These are phyloP conservation scores for Pestalotiopsis sp. DNA, from an alignment of 2,329 filamentous ascomycete genomes.

Conservation along the genomic window DNA sequence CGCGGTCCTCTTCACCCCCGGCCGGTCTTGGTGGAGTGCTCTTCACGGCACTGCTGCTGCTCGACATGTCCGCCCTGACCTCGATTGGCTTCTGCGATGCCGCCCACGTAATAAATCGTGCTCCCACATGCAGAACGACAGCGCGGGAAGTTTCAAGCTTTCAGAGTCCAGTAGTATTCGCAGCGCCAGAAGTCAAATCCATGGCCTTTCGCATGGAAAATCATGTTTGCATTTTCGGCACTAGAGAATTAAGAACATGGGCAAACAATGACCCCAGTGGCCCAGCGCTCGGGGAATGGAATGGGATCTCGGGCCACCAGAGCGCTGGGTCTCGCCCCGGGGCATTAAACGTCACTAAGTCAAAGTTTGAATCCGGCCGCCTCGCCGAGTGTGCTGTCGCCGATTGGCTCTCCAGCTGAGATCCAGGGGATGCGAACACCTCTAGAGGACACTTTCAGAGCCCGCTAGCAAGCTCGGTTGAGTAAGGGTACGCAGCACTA, in stretches of 20 bases:
- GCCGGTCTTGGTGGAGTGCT: background rate
- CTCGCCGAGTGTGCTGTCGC: background rate
- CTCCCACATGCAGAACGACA: background rate
- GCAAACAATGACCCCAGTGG: background rate
- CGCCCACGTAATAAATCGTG: background rate
- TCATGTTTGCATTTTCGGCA: background rate
- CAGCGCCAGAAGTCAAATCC: background rate
- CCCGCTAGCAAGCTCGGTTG: background rate
- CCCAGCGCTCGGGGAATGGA: background rate
- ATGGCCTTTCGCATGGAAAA: background rate
- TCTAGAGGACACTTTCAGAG: background rate
- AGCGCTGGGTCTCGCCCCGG: background rate
- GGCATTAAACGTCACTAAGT: background rate
- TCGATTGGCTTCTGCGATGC: background rate
- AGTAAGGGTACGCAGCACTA: background rate
- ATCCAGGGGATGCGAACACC: background rate
- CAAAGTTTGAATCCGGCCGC: background rate
- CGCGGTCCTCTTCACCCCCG: background rate
- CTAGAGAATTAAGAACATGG: background rate
- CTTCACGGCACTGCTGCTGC: background rate
- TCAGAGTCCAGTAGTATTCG: background rate
- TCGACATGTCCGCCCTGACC: background rate
- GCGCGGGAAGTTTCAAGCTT: background rate
- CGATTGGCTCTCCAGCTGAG: background rate
- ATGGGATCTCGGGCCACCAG: background rate